Evolutionary conservation across 192 early-diverging fungal species (phyloP).

Genomic region (Linnemannia hyalina): DNA sequence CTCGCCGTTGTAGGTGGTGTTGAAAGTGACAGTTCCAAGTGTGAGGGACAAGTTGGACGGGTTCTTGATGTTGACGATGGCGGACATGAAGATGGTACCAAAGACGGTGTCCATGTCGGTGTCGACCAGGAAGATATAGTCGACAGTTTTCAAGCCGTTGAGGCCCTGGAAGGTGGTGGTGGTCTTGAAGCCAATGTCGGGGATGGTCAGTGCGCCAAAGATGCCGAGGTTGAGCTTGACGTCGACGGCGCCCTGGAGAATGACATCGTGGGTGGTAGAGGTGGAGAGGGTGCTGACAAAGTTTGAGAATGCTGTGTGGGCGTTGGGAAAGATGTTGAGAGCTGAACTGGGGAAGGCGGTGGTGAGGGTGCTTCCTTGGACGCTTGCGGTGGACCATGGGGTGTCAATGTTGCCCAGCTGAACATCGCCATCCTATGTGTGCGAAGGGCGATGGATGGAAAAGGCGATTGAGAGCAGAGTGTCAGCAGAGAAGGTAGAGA

Average conservation of each 20-base stretch:
- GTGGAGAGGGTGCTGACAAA: background rate
- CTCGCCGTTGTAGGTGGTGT: background rate
- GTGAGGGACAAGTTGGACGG: constrained; percentile 17
- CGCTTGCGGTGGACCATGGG: constrained; percentile 11
- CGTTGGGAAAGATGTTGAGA: constrained; percentile 5
- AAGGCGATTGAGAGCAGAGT: background rate
- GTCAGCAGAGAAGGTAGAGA: background rate
- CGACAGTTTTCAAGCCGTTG: constrained; percentile 6
- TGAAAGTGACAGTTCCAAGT: constrained; percentile 11
- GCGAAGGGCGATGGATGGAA: background rate
- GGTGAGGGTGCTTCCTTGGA: constrained; percentile 14
- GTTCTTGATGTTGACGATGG: constrained; percentile 24
- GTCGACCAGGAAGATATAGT: constrained; percentile 12
- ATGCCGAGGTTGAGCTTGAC: constrained; percentile 24
- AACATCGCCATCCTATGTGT: constrained; percentile 3
- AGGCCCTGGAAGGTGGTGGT: constrained; percentile 20
- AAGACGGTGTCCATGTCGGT: background rate
- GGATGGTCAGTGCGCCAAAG: constrained; percentile 15
- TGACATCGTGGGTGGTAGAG: background rate
- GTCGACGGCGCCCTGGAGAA: constrained; percentile 22
- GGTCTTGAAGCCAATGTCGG: constrained; percentile 24
- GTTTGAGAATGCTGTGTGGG: constrained; percentile 4
- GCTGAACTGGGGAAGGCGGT: constrained; percentile 14
- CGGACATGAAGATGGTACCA: background rate
- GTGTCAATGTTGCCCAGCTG: constrained; percentile 21